Evolutionary conservation across 306 rosid genomes (phyloP), one percentile per base, ranked within the genome.

Genomic region (Ormosia emarginata): DNA sequence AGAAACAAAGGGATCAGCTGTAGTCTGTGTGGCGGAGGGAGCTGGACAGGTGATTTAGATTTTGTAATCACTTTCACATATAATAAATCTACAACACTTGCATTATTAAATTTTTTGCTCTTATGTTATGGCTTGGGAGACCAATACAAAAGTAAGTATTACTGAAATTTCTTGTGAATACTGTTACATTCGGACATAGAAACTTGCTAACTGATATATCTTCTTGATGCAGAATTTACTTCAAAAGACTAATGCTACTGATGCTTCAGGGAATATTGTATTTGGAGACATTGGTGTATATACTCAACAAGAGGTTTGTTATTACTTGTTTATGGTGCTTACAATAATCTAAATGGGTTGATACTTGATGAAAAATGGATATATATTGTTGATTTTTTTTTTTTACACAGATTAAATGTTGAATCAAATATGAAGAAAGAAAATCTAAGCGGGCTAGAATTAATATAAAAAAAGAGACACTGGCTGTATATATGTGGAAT

Each of bases 1-100:
- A 84, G 94, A 90, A 86, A 88, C 94, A 67, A 91, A 92, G 87
- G 99, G 99, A 71, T 93, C 98, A 33, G 99, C 98, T 50, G 98
- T 96, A 57, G 73, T 96, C 71, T 96, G 99, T 80, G 91, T 90
- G 11, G 98, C 98, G 13, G 99, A 96, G 90, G 97, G 98, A 86
- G 98, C 97, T 52, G 99, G 98, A 82, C 99, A 96, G 98, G 98
- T 92, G 66, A 81, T 81, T 87, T 70, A 32, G 62, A 61, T 74
- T 68, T 55, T 49, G 53, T 8, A 17, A 57, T 72, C 34, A 17
- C 79, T 57, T 29, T 58, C 32, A 7, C 33, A 34, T 37, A 6
- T 76, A 29, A 74, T 69, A 75, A 77, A 49, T 67, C 50, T 37
- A 14, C 43, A 24, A 59, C 24, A 59, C 9, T 15, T 68, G 49